Evolutionary conservation across 768 basidiomycete species (phyloP).

Genomic region (Lentinula boryana): DNA sequence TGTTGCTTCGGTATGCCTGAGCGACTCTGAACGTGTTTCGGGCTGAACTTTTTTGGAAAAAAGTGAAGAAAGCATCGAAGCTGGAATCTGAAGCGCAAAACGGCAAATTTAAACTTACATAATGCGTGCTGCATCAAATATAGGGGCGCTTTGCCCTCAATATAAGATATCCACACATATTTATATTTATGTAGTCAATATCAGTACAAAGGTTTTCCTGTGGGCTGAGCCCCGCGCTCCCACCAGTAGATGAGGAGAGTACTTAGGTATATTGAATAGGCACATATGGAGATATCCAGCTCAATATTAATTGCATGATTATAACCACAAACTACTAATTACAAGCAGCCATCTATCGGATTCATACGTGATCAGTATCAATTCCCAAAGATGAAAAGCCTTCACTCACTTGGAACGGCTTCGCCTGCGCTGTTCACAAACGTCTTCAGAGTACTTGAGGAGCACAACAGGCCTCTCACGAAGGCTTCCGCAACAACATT

Average conservation of each 20-base stretch:
- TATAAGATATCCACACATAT: too few relatives aligned
- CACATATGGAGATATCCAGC: too few relatives aligned
- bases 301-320: too few relatives aligned
- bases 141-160: too few relatives aligned
- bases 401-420: conserved; percentile 28
- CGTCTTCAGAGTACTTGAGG: conserved; percentile 24
- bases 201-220: too few relatives aligned
- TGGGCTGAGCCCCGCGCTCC: too few relatives aligned
- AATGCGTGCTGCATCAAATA: too few relatives aligned
- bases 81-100: too few relatives aligned
- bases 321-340: not conserved
- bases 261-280: too few relatives aligned
- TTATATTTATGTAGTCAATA: too few relatives aligned
- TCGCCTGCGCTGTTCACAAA: conserved; percentile 30
- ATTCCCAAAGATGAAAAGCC: not conserved
- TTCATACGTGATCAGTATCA: not conserved
- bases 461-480: conserved; percentile 38
- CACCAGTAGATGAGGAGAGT: too few relatives aligned
- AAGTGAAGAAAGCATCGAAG: not conserved
- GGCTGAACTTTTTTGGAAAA: not conserved
- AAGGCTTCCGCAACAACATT: conserved; percentile 43
- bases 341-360: conserved; percentile 15
- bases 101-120: too few relatives aligned
- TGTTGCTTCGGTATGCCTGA: not conserved
- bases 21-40: not conserved